Base-by-base conservation (phyloP, 305 asterid species). In the Plantago lanceolata region DNA sequence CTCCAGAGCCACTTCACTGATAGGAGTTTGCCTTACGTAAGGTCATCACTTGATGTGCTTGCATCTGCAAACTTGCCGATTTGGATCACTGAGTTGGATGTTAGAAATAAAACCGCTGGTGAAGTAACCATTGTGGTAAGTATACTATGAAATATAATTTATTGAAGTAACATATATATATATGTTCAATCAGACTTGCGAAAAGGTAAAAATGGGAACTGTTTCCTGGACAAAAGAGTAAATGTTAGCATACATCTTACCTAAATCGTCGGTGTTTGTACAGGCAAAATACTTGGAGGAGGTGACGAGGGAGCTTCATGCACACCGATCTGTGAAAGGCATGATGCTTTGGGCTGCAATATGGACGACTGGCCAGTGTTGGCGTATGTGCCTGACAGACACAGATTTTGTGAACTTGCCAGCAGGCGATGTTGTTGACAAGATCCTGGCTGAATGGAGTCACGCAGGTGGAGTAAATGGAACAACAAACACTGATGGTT, bases 1-100 rank as follows among this genome's bases (percentile, higher is more conserved):
- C 47, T 76, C 5, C 73, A 83, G 55, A 61, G 77, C 11, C 86
- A 80, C 54, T 76, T 78, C 26, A 13, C 18, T 16, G 2, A 24
- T 2, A 68, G 73, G 8, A 66, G 66, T 54, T 29, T 78, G 52
- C 73, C 89, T 8, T 80, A 73, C 53, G 26, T 80, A 4, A 75
- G 89, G 59, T 68, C 84, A 40, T 72, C 76, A 13, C 17, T 80
- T 9, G 84, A 83, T 65, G 43, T 68, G 9, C 69, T 83, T 2
- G 64, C 60, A 19, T 20, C 71, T 1, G 58, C 78, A 8, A 54
- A 66, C 6, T 33, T 80, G 63, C 86, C 89, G 18, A 72, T 80
- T 31, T 83, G 89, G 89, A 15, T 76, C 17, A 74, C 89, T 3
- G 89, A 83, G 59, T 19, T 83, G 52, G 89, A 83, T 33, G 68